Conservation (phyloP, 2,329 filamentous ascomycete species). For the Stachybotrys elegans region DNA sequence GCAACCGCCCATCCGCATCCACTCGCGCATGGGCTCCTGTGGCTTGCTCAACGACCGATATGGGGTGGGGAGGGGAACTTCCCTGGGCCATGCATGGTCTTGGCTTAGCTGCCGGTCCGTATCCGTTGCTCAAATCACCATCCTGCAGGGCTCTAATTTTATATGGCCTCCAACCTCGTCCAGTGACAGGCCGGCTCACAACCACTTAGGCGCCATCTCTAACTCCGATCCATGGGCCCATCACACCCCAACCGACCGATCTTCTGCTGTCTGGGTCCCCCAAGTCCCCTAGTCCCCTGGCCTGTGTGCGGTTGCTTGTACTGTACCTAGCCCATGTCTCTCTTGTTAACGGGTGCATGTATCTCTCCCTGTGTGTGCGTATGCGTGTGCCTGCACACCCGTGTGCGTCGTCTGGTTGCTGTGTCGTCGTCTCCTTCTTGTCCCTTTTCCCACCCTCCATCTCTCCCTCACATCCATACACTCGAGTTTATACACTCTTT, state of each 20-base stretch:
- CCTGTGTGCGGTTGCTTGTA: background rate
- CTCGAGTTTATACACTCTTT: background rate
- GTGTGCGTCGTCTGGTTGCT: conserved; percentile 4
- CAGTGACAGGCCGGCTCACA: conserved; percentile 36
- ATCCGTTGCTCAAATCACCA: conserved; percentile 21
- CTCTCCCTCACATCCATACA: background rate
- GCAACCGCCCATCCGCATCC: conserved; percentile 3
- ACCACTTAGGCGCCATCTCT: conserved; percentile 39
- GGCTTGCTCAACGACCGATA: conserved; percentile 5
- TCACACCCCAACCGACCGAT: conserved; percentile 24
- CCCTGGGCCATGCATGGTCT: conserved; percentile 2
- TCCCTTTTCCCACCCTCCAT: conserved; percentile 3
- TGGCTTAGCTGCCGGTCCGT: conserved; percentile 11
- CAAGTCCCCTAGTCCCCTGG: conserved; percentile 1
- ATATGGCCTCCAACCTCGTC: conserved; percentile 32
- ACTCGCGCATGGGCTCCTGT: conserved; percentile 2
- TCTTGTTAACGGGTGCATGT: background rate
- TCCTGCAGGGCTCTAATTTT: conserved; percentile 36
- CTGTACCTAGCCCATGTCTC: background rate
- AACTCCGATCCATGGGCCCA: conserved; percentile 26
- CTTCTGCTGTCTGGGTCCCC: conserved; percentile 8
- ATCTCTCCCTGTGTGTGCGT: background rate
- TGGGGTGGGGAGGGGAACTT: conserved; percentile 3
- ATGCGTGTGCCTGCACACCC: background rate
- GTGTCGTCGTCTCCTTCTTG: conserved; percentile 1